Conservation (phyloP, 2,329 filamentous ascomycete species). For the Cordyceps fumosorosea region DNA sequence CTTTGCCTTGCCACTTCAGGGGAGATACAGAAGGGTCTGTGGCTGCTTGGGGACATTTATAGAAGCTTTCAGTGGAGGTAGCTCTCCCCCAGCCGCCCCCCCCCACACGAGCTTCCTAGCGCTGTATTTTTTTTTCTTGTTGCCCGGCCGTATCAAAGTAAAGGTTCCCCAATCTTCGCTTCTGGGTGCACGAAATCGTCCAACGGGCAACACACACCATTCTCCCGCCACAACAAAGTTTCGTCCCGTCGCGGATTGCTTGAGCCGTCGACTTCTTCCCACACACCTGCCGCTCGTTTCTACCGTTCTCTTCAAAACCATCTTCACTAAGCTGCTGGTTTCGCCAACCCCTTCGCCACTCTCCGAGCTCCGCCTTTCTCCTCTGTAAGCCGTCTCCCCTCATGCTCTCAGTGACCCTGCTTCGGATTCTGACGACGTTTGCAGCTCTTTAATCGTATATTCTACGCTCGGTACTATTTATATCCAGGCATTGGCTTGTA, state of each 20-base stretch:
- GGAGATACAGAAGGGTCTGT: background rate
- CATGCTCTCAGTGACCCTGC: background rate
- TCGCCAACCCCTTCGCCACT: background rate
- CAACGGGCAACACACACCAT: background rate
- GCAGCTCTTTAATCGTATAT: slow-evolving; percentile 3
- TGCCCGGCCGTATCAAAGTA: background rate
- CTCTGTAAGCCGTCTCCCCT: background rate
- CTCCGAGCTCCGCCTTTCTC: background rate
- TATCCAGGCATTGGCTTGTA: background rate
- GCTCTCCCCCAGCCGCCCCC: background rate
- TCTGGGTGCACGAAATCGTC: background rate
- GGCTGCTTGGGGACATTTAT: background rate
- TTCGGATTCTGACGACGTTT: background rate
- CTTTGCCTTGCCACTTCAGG: background rate
- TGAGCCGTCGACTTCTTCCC: background rate
- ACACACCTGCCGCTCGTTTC: background rate
- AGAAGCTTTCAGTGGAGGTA: background rate
- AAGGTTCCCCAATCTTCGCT: background rate
- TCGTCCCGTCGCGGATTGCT: background rate
- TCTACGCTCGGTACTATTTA: background rate
- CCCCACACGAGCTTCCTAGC: slow-evolving; percentile 8
- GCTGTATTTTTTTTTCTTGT: slow-evolving; percentile 3
- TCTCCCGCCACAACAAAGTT: background rate
- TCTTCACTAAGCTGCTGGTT: background rate
- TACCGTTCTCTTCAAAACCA: background rate